Evolutionary conservation across 2,329 filamentous ascomycete genomes (phyloP).

Genomic region (Cladosporium sp.): DNA sequence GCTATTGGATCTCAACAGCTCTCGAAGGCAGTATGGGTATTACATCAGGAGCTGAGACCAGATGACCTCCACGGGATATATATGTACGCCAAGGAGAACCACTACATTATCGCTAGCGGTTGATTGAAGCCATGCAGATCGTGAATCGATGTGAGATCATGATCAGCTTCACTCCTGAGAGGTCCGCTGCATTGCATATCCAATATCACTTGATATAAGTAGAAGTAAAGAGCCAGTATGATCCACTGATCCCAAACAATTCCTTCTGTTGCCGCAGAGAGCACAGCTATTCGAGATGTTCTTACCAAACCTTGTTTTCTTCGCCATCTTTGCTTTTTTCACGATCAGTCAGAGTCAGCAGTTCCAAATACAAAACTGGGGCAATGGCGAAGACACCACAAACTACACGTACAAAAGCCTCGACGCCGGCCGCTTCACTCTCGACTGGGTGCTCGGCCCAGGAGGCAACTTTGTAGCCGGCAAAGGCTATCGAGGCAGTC

Average conservation of each 20-base stretch:
- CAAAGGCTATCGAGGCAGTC: slow-evolving; percentile 1
- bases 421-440: background rate
- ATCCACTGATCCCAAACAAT: background rate
- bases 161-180: background rate
- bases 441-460: background rate
- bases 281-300: background rate
- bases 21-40: too few species aligned
- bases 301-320: background rate
- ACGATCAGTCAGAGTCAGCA: background rate
- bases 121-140: background rate
- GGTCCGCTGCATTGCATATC: too few species aligned
- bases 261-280: background rate
- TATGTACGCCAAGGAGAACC: background rate
- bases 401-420: slow-evolving; percentile 5
- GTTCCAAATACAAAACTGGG: slow-evolving; percentile 4
- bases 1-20: too few species aligned
- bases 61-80: background rate
- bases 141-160: background rate
- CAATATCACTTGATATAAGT: too few species aligned
- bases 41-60: too few species aligned
- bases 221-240: background rate
- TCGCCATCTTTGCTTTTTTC: background rate
- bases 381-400: background rate
- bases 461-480: slow-evolving; percentile 1
- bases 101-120: background rate